Evolutionary conservation across 495 filamentous ascomycete species (phyloP), one percentile per base, ranked within the genome.

Genomic region (Acidomyces sp.): DNA sequence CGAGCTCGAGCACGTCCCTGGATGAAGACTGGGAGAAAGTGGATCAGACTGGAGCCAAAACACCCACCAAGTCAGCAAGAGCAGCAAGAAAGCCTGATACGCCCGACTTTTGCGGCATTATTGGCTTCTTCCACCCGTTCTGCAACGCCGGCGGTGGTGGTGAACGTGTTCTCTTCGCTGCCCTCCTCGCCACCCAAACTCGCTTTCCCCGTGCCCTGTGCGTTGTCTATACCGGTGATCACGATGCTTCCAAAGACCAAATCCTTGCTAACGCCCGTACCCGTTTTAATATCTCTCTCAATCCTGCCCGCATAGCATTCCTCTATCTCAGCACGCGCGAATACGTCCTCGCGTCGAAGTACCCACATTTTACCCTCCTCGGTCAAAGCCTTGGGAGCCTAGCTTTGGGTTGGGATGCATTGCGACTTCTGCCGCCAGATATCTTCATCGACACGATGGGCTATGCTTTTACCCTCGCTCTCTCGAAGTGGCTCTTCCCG

Each of bases 391-490:
- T 96, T 15, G 90, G 90, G 28, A 92, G 84, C 1, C 55, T 96
- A 13, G 55, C 88, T 23, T 69, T 96, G 50, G 90, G 82, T 15
- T 86, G 78, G 60, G 90, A 96, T 49, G 88, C 88, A n/a, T 92
- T 97, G 60, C 78, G 72, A 25, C 75, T 93, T 9, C 68, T 96
- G 2, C 82, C 85, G 1, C 92, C 90, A 0, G 92, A 97, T 55
- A 72, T 96, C 37, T 93, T 94, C 50, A 69, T 97, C 51, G 90
- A 97, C 55, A 97, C 90, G 4, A 94, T 96, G 87, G 90, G 90
- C 49, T 96, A 96, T 58, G 84, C 88, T 16, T 97, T 96, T 58
- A 70, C 82, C 2, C 68, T 93, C 9, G 83, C 81, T 3, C 63
- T 93, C 10, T 77, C 70, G 62, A 92, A 88, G 53, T 70, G 77